phyloP scores from a whole-genome alignment of 1,284 basidiomycete genomes.

The Cystobasidium pallidum region DNA sequence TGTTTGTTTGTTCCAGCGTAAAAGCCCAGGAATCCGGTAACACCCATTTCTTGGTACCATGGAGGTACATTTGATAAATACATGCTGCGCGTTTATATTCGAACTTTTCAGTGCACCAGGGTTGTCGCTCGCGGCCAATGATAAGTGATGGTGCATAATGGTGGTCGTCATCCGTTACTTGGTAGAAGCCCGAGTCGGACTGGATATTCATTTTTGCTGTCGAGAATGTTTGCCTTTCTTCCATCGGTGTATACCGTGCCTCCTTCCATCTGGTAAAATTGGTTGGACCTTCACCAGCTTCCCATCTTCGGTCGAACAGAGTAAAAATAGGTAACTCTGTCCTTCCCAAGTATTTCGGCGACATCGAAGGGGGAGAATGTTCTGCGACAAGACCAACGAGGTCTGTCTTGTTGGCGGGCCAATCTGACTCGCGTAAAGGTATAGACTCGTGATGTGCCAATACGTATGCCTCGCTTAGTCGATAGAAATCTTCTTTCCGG shows the following conservation, averaged over 20 bases:
- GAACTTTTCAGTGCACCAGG: slow-evolving; percentile 55
- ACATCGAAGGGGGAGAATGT: slow-evolving; percentile 36
- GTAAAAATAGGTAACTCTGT: slow-evolving; percentile 44
- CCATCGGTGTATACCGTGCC: background rate
- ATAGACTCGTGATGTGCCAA: slow-evolving; percentile 46
- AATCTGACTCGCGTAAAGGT: slow-evolving; percentile 47
- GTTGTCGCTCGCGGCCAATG: slow-evolving; percentile 52
- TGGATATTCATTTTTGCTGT: slow-evolving; percentile 13
- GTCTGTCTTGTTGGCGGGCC: slow-evolving; percentile 50
- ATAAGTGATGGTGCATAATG: slow-evolving; percentile 53
- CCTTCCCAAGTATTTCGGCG: slow-evolving; percentile 12
- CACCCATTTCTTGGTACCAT: slow-evolving; percentile 54
- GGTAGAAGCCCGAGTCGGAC: slow-evolving; percentile 49
- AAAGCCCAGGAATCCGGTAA: slow-evolving; percentile 54
- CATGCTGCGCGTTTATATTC: slow-evolving; percentile 53
- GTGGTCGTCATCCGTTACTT: slow-evolving; percentile 53
- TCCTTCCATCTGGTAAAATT: slow-evolving; percentile 18
- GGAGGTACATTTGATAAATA: slow-evolving; percentile 55
- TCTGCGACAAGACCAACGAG: slow-evolving; percentile 50
- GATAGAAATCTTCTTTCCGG: slow-evolving; percentile 45
- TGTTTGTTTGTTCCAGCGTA: slow-evolving; percentile 52
- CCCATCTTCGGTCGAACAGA: slow-evolving; percentile 53
- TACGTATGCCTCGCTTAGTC: slow-evolving; percentile 48
- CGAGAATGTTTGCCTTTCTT: background rate
- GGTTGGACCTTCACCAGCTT: slow-evolving; percentile 43